phyloP scores from a whole-genome alignment of 176 grass and related monocot species.

The Phyllostachys edulis region DNA sequence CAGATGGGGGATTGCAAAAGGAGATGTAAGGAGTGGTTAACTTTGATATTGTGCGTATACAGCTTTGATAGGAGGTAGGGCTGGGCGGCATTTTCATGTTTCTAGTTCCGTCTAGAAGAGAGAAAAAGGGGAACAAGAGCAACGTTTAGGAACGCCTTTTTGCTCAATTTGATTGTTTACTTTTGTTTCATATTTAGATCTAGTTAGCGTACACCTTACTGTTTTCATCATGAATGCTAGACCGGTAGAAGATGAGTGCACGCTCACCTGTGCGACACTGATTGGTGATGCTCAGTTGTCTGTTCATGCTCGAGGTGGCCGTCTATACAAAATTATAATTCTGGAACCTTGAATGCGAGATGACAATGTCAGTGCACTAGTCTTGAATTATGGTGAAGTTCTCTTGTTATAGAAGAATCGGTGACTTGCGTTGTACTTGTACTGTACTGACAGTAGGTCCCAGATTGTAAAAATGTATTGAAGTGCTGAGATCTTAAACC shows the following conservation, averaged over 20 bases:
- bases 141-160: conserved; percentile 19
- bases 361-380: not conserved
- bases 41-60: conserved; percentile 9
- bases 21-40: not conserved
- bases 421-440: conserved; percentile 7
- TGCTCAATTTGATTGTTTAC: not conserved
- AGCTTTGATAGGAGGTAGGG: not conserved
- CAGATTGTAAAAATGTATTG: conserved; percentile 1
- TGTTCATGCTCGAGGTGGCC: conserved; percentile 2
- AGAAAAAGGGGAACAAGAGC: not conserved
- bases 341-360: not conserved
- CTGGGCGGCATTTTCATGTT: not conserved
- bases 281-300: not conserved
- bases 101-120: conserved; percentile 6
- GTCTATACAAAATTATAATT: not conserved
- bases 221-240: conserved; percentile 3
- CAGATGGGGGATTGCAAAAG: not conserved
- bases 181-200: conserved; percentile 15
- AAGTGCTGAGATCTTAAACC: not conserved
- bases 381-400: not conserved
- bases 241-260: not conserved
- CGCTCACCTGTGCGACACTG: not conserved
- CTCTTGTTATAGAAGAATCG: not conserved
- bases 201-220: conserved; percentile 26
- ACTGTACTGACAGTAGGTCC: not conserved